These are phyloP conservation scores for Rhododendron vialii DNA, from an alignment of 148 eudicot genomes.

Conservation along the genomic window DNA sequence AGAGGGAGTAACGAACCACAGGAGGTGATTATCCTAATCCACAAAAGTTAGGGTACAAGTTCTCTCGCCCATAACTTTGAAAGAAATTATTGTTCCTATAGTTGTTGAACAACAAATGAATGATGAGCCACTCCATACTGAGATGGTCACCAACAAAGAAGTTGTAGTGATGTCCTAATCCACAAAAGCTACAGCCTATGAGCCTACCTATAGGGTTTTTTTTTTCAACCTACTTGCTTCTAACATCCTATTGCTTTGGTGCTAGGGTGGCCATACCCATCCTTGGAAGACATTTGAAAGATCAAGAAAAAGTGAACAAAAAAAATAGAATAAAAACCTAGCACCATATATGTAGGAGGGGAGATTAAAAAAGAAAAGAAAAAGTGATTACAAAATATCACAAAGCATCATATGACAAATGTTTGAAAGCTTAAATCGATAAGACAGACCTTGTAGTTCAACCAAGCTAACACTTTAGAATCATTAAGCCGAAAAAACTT, in stretches of 20 bases:
- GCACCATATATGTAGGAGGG: not conserved
- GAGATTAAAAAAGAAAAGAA: not conserved
- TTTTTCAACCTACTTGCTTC: not conserved
- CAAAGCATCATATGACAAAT: not conserved
- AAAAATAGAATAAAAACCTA: not conserved
- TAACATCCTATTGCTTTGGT: not conserved
- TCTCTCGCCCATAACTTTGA: not conserved
- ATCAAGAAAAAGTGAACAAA: not conserved
- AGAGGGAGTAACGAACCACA: not conserved
- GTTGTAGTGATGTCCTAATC: not conserved
- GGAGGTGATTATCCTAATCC: not conserved
- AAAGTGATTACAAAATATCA: not conserved
- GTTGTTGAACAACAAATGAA: not conserved
- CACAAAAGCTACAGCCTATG: not conserved
- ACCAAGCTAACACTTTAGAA: constrained; percentile 80
- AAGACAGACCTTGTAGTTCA: constrained; percentile 63
- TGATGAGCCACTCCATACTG: not conserved
- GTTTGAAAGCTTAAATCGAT: not conserved
- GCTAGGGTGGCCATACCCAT: not conserved
- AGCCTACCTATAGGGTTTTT: not conserved
- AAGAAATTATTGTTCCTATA: too few species aligned
- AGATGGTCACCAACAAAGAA: not conserved
- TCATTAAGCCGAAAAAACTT: constrained; percentile 93
- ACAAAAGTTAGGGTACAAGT: not conserved
- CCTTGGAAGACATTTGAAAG: not conserved